Percentiles rank a stretch among this genome's conserved stretches.
These are phyloP conservation scores for Fagus sylvatica DNA, from an alignment of 306 rosid genomes.

Conservation along the genomic window DNA sequence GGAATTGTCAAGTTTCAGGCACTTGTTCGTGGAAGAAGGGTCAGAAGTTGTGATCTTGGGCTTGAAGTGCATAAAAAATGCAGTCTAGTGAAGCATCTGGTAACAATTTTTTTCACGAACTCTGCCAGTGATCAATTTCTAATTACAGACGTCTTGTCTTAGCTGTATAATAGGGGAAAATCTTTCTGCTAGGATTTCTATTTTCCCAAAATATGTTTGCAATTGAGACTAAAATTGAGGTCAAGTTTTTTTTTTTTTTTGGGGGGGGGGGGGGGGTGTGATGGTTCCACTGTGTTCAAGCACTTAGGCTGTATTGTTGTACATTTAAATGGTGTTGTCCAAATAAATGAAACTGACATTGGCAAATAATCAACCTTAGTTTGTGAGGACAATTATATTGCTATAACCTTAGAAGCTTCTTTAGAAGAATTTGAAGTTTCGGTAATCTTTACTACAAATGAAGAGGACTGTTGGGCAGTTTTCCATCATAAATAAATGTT, in stretches of 20 bases:
- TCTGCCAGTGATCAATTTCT: slow-evolving; percentile 5
- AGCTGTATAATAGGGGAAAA: neutral
- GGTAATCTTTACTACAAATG: neutral
- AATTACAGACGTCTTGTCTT: neutral
- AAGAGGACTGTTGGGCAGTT: neutral
- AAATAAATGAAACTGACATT: neutral
- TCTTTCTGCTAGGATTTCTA: slow-evolving; percentile 1
- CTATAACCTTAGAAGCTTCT: neutral
- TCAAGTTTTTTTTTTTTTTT: neutral
- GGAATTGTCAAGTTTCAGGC: slow-evolving; percentile 91
- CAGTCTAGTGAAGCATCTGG: slow-evolving; percentile 45
- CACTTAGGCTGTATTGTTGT: neutral
- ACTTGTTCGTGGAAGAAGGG: slow-evolving; percentile 67
- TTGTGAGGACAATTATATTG: neutral
- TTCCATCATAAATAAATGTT: neutral
- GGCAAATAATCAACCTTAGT: neutral
- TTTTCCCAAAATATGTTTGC: neutral
- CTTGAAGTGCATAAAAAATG: slow-evolving; percentile 61
- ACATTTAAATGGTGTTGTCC: neutral
- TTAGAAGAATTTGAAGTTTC: neutral
- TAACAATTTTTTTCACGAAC: slow-evolving; percentile 29
- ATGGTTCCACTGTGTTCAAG: neutral
- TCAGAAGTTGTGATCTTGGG: slow-evolving; percentile 65
- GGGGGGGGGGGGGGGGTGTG: too few species aligned
- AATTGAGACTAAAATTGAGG: neutral